Evolutionary conservation across 1,284 basidiomycete species (phyloP), one percentile per base, ranked within the genome.

Genomic region (Stygiomarasmius scandens): DNA sequence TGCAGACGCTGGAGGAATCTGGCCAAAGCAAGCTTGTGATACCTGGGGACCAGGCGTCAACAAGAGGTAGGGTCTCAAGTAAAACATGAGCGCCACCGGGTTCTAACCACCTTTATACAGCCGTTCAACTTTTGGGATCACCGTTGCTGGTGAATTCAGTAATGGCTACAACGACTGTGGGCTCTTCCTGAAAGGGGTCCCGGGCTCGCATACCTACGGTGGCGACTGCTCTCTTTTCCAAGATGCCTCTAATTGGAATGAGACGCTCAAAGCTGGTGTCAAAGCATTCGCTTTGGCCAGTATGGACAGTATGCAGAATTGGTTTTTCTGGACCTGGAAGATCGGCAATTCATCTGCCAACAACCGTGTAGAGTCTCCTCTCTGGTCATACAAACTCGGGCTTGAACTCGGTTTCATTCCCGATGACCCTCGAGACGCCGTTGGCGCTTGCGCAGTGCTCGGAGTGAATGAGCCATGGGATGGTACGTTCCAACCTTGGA

Each of bases 321-420:
- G 76, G 69, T 87, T 83, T 75, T 87, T 84, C 74, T 87, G 83
- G 86, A 89, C 86, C 10, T 89, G 87, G 87, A 77, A 91, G 83
- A 86, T 96, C 64, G 92, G 87, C 48, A 83, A 87, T 66, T 90
- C 82, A 1, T 76, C 77, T 3, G 75, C 82, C 9, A 83, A 84
- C 57, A 74, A 70, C 16, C 58, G 58, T 5, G 83, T 91, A 8
- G 78, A 84, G 66, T 74, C 90, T 2, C 90, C 92, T 23, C 77
- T 89, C 34, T 91, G 93, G 93, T 89, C 90, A 41, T 95, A 95
- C 75, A 73, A 86, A 65, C 87, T 93, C 59, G 94, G 94, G 34
- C 77, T 93, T 44, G 71, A 83, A 64, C 73, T 85, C 52, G 94
- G 93, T 10, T 96, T 87, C 86, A 87, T 95, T 61, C 91, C 93